Conservation (phyloP, 805 yeast genomes). For the Yarrowia phangngaensis region DNA sequence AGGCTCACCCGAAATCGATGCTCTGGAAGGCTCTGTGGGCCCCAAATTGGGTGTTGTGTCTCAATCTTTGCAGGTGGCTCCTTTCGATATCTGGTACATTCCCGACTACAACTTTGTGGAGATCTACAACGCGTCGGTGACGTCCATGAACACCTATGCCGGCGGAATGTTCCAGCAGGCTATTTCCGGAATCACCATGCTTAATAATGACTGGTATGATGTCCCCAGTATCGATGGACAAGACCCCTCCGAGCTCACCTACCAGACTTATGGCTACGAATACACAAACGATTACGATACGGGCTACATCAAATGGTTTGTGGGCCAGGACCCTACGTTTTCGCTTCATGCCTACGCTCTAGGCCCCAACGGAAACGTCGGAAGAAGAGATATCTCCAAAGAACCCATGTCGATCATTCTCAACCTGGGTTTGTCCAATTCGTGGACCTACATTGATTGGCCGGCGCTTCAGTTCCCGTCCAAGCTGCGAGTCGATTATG, state of each 20-base stretch:
- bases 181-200: constrained; percentile 72
- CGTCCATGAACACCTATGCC: constrained; percentile 79
- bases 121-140: constrained; percentile 61
- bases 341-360: constrained; percentile 70
- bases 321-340: constrained; percentile 74
- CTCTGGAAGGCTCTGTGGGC: constrained; percentile 72
- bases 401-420: constrained; percentile 91
- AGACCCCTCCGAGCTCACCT: constrained; percentile 44
- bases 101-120: constrained; percentile 83
- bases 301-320: constrained; percentile 83
- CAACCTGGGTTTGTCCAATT: constrained; percentile 85
- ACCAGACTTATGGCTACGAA: constrained; percentile 75
- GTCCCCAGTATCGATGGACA: constrained; percentile 47
- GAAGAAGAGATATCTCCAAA: constrained; percentile 71
- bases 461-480: constrained; percentile 69
- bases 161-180: constrained; percentile 97
- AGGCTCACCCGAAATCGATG: constrained; percentile 95
- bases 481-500: constrained; percentile 73
- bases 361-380: constrained; percentile 88
- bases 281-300: constrained; percentile 62
- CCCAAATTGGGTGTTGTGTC: constrained; percentile 66
- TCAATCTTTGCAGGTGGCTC: constrained; percentile 90
- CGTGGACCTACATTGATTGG: constrained; percentile 96
- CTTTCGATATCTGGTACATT: constrained; percentile 88
- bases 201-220: constrained; percentile 82